Percentiles rank a stretch among this genome's conserved stretches.
phyloP scores from a whole-genome alignment of 495 filamentous ascomycete species.

The Podospora tetraspora region DNA sequence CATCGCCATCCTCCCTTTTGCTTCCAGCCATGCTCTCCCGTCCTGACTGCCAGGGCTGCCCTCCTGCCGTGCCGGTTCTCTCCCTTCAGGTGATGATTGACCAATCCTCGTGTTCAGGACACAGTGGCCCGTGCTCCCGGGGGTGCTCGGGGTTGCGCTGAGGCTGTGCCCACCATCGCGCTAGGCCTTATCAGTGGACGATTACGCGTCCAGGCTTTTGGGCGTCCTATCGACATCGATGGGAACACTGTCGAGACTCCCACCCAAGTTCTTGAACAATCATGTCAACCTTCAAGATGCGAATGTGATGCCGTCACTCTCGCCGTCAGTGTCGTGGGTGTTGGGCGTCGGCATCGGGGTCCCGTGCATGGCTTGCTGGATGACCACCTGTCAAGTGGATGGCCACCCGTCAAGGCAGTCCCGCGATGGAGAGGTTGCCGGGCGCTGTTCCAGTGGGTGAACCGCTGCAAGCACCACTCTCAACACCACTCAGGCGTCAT shows the following conservation, averaged over 20 bases:
- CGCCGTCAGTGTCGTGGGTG: no score
- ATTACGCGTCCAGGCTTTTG: background rate
- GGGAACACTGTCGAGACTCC: background rate
- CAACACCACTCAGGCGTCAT: no score
- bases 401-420: no score
- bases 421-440: no score
- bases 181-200: background rate
- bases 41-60: background rate
- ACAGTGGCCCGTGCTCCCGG: background rate
- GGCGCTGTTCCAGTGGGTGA: no score
- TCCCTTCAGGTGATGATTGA: background rate
- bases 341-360: no score
- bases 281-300: no score
- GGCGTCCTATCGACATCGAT: background rate
- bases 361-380: no score
- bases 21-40: background rate
- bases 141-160: slow-evolving; percentile 3
- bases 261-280: no score
- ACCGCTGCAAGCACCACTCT: no score
- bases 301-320: no score
- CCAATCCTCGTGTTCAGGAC: background rate
- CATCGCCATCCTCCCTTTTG: background rate
- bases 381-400: no score
- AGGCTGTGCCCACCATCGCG: slow-evolving; percentile 13
- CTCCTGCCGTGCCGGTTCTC: background rate